phyloP scores from a whole-genome alignment of 345 rosid genomes.

The Sonneratia caseolaris region DNA sequence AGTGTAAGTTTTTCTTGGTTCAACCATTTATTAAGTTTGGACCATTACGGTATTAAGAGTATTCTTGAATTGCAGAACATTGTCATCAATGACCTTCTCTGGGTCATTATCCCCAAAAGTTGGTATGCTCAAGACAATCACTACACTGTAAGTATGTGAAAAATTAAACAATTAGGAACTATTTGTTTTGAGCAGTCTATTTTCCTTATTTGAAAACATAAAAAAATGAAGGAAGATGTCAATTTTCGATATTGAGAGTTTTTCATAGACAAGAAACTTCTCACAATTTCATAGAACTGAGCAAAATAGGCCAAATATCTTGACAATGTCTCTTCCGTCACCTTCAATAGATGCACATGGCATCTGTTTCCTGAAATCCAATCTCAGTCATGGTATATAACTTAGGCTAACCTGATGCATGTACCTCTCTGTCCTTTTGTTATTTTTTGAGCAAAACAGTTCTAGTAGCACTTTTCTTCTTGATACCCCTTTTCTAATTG shows the following conservation, averaged over 20 bases:
- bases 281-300: neutral
- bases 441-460: neutral
- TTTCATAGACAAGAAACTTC: neutral
- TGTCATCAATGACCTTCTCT: slow-evolving; percentile 70
- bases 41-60: neutral
- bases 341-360: neutral
- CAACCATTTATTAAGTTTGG: neutral
- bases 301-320: neutral
- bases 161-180: neutral
- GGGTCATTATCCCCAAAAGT: slow-evolving; percentile 66
- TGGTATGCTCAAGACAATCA: slow-evolving; percentile 51
- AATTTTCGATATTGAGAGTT: neutral
- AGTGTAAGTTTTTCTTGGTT: slow-evolving; percentile 40
- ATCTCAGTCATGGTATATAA: neutral
- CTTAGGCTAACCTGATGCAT: neutral
- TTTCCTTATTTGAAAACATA: neutral
- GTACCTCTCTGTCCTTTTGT: neutral
- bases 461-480: neutral
- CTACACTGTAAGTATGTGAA: slow-evolving; percentile 54
- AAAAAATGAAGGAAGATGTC: neutral
- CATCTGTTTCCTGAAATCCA: neutral
- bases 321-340: neutral
- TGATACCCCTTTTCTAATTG: neutral
- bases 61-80: slow-evolving; percentile 40
- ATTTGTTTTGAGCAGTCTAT: neutral